Base-by-base conservation (phyloP, 208 protist species). In the Herpetomonas tarakana region DNA sequence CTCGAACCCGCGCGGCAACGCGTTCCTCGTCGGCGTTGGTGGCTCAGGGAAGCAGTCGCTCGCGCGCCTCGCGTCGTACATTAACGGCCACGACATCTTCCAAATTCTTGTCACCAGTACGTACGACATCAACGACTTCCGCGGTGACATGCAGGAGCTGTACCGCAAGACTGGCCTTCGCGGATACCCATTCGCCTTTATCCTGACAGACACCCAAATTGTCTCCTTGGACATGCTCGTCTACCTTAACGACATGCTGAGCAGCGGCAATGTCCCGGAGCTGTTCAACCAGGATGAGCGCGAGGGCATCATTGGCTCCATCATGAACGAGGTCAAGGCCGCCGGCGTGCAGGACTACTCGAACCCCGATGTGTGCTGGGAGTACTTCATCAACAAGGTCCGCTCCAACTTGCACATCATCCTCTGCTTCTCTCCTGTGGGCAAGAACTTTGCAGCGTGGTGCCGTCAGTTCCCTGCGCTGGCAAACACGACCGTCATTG, bases 401-500 rank as follows among this genome's bases (percentile, higher is more conserved):
- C 83, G 93, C 27, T 71, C 91, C 27, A 97, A 99, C 62, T 78
- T 99, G 52, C 97, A 98, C 84, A 88, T 99, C 47, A 88, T 99
- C 49, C 79, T 99, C 16, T 98, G 97, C 78, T 98, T 99, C 84
- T 99, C 97, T 22, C 98, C 98, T 3, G 97, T 99, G 46, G 95
- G 98, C 65, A 97, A 99, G 65, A 91, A 97, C 69, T 98, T 99
- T 68, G 88, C 97, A 25, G 56, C 84, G 41, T 98, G 98, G 83
- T 98, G 92, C 66, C 84, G 98, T 41, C 93, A 99, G 81, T 99
- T 99, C 92, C 98, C 98, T 29, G 97, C 97, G n/a, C 71, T 99
- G 12, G 91, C 98, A 27, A 98, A 97, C 76, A 98, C 93, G 26
- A 99, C 97, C 21, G 88, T 96, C 31, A 99, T 99, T 74, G 97